Percentiles rank a stretch among this genome's conserved stretches.
Evolutionary conservation across 192 early-diverging fungal species (phyloP).

Genomic region (Coemansia sp.): DNA sequence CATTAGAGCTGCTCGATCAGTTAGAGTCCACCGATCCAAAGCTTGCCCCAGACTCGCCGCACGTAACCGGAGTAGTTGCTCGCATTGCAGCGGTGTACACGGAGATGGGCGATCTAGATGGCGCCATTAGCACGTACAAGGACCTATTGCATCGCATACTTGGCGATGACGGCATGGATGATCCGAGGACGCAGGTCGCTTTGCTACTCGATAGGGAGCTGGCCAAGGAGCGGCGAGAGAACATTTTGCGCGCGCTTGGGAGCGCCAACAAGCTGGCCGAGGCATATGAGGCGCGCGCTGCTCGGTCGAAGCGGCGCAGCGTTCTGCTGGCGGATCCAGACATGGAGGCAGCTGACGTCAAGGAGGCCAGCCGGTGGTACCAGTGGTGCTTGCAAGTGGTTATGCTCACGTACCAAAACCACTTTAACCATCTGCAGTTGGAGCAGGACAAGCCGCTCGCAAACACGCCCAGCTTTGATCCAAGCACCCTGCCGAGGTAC

Average conservation of each 20-base stretch:
- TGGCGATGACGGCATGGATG: constrained; percentile 33
- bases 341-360: constrained; percentile 22
- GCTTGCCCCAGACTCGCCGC: constrained; percentile 30
- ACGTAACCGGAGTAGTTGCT: constrained; percentile 49
- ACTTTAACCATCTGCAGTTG: constrained; percentile 42
- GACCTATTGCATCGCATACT: constrained; percentile 49
- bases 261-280: constrained; percentile 56
- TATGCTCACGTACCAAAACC: constrained; percentile 53
- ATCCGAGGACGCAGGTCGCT: constrained; percentile 35
- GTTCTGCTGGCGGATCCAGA: constrained; percentile 28
- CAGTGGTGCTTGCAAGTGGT: constrained; percentile 56
- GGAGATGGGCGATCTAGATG: constrained; percentile 52
- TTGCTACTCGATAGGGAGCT: constrained; percentile 30
- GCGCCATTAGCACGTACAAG: constrained; percentile 31
- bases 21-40: constrained; percentile 26
- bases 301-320: constrained; percentile 46
- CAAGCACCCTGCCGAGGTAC: constrained; percentile 39
- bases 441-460: constrained; percentile 20
- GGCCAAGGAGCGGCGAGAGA: constrained; percentile 12
- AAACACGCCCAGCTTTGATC: constrained; percentile 48
- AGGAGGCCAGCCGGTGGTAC: constrained; percentile 52
- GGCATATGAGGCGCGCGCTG: constrained; percentile 37
- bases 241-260: constrained; percentile 45
- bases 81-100: constrained; percentile 39
- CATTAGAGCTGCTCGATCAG: constrained; percentile 34